phyloP scores from a whole-genome alignment of 257 asterid species.

The Osmanthus fragrans region DNA sequence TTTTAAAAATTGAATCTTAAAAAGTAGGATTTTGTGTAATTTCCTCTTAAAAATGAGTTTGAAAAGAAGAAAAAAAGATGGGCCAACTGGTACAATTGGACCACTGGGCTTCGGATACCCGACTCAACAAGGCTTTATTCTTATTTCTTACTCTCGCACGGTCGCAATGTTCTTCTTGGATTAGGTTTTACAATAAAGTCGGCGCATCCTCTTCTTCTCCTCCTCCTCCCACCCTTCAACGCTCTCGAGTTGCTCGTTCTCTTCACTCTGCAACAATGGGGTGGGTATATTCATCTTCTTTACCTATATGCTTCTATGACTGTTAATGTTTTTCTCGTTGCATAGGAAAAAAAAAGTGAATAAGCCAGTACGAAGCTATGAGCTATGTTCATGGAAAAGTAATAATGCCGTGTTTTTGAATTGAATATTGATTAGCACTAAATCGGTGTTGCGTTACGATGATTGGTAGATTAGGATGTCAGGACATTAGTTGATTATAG shows the following conservation, averaged over 20 bases:
- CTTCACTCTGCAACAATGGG: constrained; percentile 54
- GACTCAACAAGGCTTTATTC: not conserved
- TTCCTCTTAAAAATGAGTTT: too few relatives aligned
- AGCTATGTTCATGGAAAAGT: not conserved
- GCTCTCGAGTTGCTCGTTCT: constrained; percentile 9
- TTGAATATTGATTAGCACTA: not conserved
- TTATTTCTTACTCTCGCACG: not conserved
- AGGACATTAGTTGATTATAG: not conserved
- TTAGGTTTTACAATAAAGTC: constrained; percentile 20
- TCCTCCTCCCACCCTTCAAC: not conserved
- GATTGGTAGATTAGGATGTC: not conserved
- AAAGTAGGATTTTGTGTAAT: too few relatives aligned
- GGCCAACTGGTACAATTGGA: not conserved
- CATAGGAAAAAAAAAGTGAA: not conserved
- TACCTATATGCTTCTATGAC: too few relatives aligned
- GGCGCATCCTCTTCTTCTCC: constrained; percentile 15
- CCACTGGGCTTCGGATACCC: not conserved
- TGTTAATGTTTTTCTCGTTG: not conserved
- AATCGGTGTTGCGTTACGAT: not conserved
- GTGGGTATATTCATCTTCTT: constrained; percentile 24
- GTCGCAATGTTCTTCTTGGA: not conserved
- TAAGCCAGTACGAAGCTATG: not conserved
- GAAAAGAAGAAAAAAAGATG: too few relatives aligned
- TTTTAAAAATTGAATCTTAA: too few relatives aligned
- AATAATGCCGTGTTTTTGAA: not conserved